phyloP scores from a whole-genome alignment of 2,329 filamentous ascomycete genomes.

The Sporothrix pallida region DNA sequence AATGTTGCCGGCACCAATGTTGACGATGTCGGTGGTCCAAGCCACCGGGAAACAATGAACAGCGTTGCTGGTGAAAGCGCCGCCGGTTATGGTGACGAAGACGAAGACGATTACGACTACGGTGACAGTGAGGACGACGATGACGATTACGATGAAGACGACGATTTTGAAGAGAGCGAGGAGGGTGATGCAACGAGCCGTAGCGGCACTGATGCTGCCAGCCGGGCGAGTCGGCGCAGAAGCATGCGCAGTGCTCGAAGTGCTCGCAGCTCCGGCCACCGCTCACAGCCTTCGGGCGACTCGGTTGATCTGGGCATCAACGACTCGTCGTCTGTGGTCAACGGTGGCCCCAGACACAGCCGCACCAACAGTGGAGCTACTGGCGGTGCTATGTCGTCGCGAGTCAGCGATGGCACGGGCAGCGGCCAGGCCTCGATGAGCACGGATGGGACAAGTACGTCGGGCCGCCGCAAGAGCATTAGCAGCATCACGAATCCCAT shows the following conservation, averaged over 20 bases:
- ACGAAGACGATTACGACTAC: conserved; percentile 34
- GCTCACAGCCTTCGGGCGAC: conserved; percentile 22
- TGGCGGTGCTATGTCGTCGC: conserved; percentile 5
- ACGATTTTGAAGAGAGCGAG: background rate
- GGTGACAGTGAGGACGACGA: conserved; percentile 30
- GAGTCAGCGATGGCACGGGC: background rate
- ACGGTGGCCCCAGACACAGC: background rate
- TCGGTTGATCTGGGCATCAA: conserved; percentile 7
- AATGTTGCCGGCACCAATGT: conserved; percentile 39
- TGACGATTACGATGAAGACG: conserved; percentile 4
- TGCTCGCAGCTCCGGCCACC: background rate
- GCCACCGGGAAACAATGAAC: conserved; percentile 23
- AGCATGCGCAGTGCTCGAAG: background rate
- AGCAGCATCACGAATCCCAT: conserved; percentile 57
- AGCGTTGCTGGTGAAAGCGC: background rate
- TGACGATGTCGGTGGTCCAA: background rate
- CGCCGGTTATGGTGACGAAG: conserved; percentile 49
- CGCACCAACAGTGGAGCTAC: conserved; percentile 4
- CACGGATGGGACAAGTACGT: conserved; percentile 35
- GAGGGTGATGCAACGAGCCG: background rate
- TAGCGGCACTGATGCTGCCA: background rate
- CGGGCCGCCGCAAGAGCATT: conserved; percentile 45
- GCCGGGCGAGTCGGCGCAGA: background rate
- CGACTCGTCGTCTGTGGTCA: conserved; percentile 18
- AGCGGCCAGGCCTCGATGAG: background rate